phyloP scores from a whole-genome alignment of 1,284 basidiomycete species.

The Ceratobasidium sp. region DNA sequence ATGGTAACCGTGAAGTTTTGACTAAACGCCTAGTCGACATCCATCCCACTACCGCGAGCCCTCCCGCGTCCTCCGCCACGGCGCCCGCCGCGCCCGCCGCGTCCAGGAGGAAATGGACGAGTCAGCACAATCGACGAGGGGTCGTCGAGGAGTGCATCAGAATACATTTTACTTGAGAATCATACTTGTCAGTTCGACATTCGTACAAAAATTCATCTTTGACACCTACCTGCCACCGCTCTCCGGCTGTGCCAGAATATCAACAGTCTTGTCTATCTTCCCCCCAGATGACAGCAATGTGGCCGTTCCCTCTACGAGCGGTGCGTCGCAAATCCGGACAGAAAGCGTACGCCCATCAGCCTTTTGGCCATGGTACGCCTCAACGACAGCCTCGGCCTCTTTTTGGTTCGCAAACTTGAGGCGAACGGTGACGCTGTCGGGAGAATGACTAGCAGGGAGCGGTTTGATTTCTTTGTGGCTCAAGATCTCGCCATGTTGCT shows the following conservation, averaged over 20 bases:
- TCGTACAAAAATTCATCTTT: not conserved
- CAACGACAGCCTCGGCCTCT: conserved; percentile 37
- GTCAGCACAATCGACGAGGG: conserved; percentile 37
- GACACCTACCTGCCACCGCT: conserved; percentile 30
- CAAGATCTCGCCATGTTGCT: conserved; percentile 42
- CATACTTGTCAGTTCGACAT: not conserved
- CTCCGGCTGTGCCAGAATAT: conserved; percentile 40
- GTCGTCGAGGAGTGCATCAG: conserved; percentile 41
- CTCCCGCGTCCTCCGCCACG: conserved; percentile 40
- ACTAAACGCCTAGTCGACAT: conserved; percentile 16
- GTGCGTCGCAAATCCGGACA: conserved; percentile 41
- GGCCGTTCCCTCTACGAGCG: conserved; percentile 27
- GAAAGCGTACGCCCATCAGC: conserved; percentile 43
- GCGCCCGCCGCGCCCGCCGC: conserved; percentile 40
- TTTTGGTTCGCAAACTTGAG: conserved; percentile 42
- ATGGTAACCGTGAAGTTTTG: not conserved
- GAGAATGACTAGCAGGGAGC: conserved; percentile 38
- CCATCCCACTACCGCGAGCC: conserved; percentile 41
- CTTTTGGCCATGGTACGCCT: conserved; percentile 41
- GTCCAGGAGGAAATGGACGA: conserved; percentile 20
- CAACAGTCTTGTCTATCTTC: conserved; percentile 37
- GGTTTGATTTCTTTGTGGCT: conserved; percentile 42
- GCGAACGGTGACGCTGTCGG: conserved; percentile 41
- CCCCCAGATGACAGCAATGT: conserved; percentile 30
- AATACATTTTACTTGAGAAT: conserved; percentile 44